Percentiles rank a stretch among this genome's conserved stretches.
phyloP scores from a whole-genome alignment of 148 eudicot species.

The Gaultheria prostrata region DNA sequence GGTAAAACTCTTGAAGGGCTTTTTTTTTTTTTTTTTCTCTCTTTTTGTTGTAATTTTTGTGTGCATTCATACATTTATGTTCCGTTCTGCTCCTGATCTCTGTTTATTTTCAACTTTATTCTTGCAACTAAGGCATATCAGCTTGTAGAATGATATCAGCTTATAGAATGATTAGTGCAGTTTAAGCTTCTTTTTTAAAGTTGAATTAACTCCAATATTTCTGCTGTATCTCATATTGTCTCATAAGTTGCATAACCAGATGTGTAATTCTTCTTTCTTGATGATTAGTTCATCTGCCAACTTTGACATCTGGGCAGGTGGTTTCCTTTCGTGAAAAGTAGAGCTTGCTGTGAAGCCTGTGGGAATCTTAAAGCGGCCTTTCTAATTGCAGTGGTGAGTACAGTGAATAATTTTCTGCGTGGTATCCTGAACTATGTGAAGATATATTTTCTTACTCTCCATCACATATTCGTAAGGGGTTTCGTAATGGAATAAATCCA shows the following conservation, averaged over 20 bases:
- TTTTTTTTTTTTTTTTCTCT: neutral
- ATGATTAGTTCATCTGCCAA: conserved; percentile 1
- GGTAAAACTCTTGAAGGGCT: conserved; percentile 34
- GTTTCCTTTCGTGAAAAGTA: conserved; percentile 83
- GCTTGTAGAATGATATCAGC: neutral
- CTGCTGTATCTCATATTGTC: neutral
- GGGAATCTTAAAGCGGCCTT: conserved; percentile 98
- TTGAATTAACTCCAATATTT: neutral
- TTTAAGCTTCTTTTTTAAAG: neutral
- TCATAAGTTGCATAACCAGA: neutral
- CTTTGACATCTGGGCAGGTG: conserved; percentile 56
- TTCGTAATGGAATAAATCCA: neutral
- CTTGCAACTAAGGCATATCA: neutral
- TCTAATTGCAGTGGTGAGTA: conserved; percentile 89
- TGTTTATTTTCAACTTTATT: neutral
- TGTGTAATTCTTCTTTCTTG: neutral
- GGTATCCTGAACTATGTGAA: neutral
- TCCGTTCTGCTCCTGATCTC: neutral
- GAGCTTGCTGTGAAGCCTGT: conserved; percentile 95
- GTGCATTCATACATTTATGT: neutral
- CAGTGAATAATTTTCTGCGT: neutral
- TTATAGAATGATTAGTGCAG: neutral
- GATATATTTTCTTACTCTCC: neutral
- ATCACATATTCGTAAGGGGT: neutral
- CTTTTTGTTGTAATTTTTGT: neutral